phyloP scores from a whole-genome alignment of 164 flowering plant species.

The Euptelea pleiosperma region DNA sequence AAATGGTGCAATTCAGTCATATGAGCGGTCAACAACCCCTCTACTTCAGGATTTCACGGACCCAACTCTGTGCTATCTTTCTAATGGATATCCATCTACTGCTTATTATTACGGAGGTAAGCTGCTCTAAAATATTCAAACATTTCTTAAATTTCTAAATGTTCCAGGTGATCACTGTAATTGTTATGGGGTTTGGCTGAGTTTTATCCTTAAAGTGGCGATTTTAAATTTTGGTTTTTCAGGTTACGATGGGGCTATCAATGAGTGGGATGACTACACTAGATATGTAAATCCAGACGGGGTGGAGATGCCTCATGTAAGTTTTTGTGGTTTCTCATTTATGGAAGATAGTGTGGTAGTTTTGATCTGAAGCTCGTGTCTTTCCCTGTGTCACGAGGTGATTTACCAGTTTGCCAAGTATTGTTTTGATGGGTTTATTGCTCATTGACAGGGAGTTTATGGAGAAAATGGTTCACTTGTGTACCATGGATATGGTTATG shows the following conservation, averaged over 20 bases:
- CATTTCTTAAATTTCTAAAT: background rate
- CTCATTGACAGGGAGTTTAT: conserved; percentile 5
- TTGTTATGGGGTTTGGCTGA: background rate
- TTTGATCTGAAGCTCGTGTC: background rate
- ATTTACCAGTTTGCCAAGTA: too few species aligned
- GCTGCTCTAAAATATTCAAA: background rate
- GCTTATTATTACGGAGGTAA: conserved; percentile 54
- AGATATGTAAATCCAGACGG: conserved; percentile 55
- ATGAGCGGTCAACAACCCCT: conserved; percentile 41
- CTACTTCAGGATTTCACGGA: conserved; percentile 30
- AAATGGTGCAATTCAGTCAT: conserved; percentile 43
- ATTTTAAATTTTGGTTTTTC: conserved; percentile 4
- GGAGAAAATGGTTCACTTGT: background rate
- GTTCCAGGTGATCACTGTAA: background rate
- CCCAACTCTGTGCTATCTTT: conserved; percentile 35
- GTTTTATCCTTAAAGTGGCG: background rate
- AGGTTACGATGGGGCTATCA: conserved; percentile 58
- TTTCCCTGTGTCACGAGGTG: background rate
- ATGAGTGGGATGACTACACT: conserved; percentile 60
- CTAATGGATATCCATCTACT: conserved; percentile 40
- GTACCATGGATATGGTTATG: conserved; percentile 62
- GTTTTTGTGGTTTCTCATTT: conserved; percentile 12
- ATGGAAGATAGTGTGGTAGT: background rate
- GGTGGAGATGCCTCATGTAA: conserved; percentile 63
- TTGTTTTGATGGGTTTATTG: background rate